Base-by-base conservation (phyloP, 805 yeast genomes). In the Candida pini region DNA sequence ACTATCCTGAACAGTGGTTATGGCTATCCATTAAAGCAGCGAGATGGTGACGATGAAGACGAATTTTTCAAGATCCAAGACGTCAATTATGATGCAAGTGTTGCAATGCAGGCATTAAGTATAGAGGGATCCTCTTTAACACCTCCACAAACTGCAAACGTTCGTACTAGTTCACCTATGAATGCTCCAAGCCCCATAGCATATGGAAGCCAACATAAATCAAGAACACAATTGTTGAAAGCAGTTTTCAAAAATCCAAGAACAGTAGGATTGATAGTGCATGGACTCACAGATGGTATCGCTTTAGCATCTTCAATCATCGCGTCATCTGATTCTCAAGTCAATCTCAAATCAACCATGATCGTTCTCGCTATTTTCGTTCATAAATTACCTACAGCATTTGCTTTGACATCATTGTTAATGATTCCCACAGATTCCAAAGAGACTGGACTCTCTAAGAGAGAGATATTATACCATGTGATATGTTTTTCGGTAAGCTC, bases 381-480 rank as follows among this genome's bases (percentile, higher is more conserved):
- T 21, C 92, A 83, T 62, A 83, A 83, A 54, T 62, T 82, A 5
- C 92, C 92, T 0, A 80, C 90, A 0, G 68, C 86, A 5, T 78
- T 83, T 53, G 81, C 88, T 26, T 63, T 83, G 27, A 54, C 73
- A 4, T 67, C 84, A 1, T 63, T 81, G 12, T 61, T 83, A 20
- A 46, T 73, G 9, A 58, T 61, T 23, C 63, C 66, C 4, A 38
- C 68, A 2, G 18, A 43, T 3, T 30, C 62, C 21, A 37, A 47
- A 22, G 31, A 45, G 16, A 10, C 23, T 10, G 10, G 8, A 9
- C 3, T 28, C 10, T 8, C 32, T 9, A 28, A 28, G 18, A 18
- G 20, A 9, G 43, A 56, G 18, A 60, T 74, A 16, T 44, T 64
- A 33, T 53, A 68, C 18, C 81, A 80, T 46, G 45, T 82, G 21